These are phyloP conservation scores for Triglochin maritima DNA, from an alignment of 106 monocot genomes.

Conservation along the genomic window DNA sequence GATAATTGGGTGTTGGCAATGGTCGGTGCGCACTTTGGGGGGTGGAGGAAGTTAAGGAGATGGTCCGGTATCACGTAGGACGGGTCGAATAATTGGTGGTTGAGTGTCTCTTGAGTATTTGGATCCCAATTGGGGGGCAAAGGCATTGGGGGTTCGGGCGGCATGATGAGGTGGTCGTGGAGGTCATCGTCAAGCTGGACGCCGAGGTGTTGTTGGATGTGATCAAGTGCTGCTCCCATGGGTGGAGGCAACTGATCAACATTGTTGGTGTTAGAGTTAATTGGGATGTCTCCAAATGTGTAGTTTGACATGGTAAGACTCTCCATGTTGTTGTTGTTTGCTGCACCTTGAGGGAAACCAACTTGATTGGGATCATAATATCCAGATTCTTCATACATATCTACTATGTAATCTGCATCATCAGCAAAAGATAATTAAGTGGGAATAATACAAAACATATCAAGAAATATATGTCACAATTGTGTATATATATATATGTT, in stretches of 20 bases:
- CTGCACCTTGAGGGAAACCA: slow-evolving; percentile 19
- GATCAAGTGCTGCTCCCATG: slow-evolving; percentile 8
- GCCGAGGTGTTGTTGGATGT: slow-evolving; percentile 20
- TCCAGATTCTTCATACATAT: slow-evolving; percentile 44
- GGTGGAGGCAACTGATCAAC: background rate
- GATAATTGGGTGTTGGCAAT: background rate
- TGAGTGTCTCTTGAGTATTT: background rate
- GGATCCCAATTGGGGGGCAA: slow-evolving; percentile 19
- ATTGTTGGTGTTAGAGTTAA: slow-evolving; percentile 5
- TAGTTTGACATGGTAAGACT: slow-evolving; percentile 6
- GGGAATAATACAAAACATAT: background rate
- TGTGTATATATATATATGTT: no score
- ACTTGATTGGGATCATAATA: slow-evolving; percentile 18
- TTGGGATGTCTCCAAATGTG: slow-evolving; percentile 25
- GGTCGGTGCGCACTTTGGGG: slow-evolving; percentile 19
- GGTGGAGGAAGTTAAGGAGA: slow-evolving; percentile 40
- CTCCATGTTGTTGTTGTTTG: slow-evolving; percentile 9
- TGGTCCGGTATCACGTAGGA: slow-evolving; percentile 18
- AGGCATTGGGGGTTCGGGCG: background rate
- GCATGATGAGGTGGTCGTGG: slow-evolving; percentile 24
- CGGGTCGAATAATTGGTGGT: background rate
- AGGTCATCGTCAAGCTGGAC: slow-evolving; percentile 29
- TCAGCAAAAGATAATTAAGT: background rate
- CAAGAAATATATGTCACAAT: background rate
- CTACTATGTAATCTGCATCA: background rate